These are phyloP conservation scores for Pythium guiyangense DNA, from an alignment of 352 stramenopile genomes.

Conservation along the genomic window DNA sequence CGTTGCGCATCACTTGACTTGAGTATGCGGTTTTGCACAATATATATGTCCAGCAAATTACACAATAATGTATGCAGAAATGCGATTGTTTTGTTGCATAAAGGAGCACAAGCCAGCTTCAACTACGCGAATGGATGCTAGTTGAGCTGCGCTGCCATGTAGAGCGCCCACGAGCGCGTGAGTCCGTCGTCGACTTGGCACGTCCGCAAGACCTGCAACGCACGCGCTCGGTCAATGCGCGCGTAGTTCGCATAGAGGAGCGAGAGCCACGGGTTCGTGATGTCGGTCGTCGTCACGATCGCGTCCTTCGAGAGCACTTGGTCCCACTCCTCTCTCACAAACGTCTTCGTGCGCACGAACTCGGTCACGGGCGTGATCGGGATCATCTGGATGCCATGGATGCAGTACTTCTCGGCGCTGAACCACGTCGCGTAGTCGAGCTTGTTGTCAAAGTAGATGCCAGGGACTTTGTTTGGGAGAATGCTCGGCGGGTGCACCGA, in stretches of 20 bases:
- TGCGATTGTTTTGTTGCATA: not conserved
- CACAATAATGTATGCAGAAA: not conserved
- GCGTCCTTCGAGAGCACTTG: constrained; percentile 35
- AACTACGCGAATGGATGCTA: not conserved
- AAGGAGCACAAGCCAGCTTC: not conserved
- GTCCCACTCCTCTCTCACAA: constrained; percentile 62
- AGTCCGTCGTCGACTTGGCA: constrained; percentile 64
- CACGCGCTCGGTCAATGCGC: constrained; percentile 34
- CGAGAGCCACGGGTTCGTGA: constrained; percentile 65
- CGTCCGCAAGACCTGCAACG: constrained; percentile 51
- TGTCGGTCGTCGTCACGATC: constrained; percentile 37
- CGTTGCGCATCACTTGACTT: not conserved
- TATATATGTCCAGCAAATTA: not conserved
- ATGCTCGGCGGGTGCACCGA: constrained; percentile 42
- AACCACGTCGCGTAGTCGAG: constrained; percentile 80
- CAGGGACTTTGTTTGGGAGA: constrained; percentile 43
- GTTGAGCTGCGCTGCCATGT: constrained; percentile 36
- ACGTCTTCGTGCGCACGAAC: constrained; percentile 44
- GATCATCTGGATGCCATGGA: constrained; percentile 81
- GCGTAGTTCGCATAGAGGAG: constrained; percentile 76
- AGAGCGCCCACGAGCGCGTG: constrained; percentile 72
- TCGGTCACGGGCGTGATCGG: constrained; percentile 58
- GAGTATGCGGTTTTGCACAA: not conserved
- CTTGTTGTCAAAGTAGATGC: constrained; percentile 83
- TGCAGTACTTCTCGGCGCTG: constrained; percentile 55